Conservation (phyloP, 345 rosid species). For the Sonneratia caseolaris region DNA sequence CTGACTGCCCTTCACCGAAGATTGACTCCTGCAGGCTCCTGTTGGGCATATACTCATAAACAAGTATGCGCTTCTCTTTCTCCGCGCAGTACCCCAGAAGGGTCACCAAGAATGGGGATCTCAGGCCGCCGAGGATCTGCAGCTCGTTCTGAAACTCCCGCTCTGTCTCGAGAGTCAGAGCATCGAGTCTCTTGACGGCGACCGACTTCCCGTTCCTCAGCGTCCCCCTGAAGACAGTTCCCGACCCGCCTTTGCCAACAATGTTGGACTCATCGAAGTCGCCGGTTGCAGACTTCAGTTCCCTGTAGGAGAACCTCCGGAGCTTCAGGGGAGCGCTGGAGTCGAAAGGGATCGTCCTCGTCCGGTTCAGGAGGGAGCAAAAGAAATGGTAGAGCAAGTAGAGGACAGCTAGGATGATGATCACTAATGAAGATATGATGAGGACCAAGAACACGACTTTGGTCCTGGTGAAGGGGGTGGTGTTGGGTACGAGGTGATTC, state of each 20-base stretch:
- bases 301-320: constrained; percentile 60
- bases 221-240: constrained; percentile 84
- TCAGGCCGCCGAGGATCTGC: constrained; percentile 83
- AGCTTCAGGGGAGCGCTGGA: constrained; percentile 58
- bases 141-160: constrained; percentile 93
- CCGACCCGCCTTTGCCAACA: constrained; percentile 93
- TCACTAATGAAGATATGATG: constrained; percentile 52
- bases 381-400: constrained; percentile 84
- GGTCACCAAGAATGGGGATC: constrained; percentile 66
- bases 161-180: constrained; percentile 55
- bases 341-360: constrained; percentile 73
- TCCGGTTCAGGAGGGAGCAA: constrained; percentile 43
- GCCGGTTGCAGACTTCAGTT: constrained; percentile 64
- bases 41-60: constrained; percentile 97
- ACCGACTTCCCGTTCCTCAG: constrained; percentile 61
- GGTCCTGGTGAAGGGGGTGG: constrained; percentile 35
- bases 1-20: constrained; percentile 44
- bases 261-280: constrained; percentile 58
- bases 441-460: constrained; percentile 53
- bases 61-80: constrained; percentile 55
- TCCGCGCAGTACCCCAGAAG: constrained; percentile 86
- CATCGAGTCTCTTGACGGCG: constrained; percentile 77
- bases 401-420: constrained; percentile 50
- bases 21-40: constrained; percentile 78
- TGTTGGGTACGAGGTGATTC: constrained; percentile 19